Conservation (phyloP, 139 green algal genomes). For the Volvox reticuliferus region DNA sequence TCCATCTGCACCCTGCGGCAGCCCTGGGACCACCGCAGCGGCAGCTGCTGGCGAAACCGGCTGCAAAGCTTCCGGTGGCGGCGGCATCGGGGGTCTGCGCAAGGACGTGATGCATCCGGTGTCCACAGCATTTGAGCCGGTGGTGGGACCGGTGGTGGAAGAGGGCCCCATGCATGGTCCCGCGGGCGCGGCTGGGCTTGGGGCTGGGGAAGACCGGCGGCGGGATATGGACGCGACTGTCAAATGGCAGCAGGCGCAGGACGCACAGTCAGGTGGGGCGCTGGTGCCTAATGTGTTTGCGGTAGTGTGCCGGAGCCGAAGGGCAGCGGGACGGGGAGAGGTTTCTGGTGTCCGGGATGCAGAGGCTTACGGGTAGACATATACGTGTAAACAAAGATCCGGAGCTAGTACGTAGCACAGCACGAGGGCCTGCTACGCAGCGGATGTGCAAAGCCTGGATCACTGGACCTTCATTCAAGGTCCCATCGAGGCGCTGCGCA, state of each 20-base stretch:
- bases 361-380: no score
- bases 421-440: no score
- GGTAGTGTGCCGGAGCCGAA: no score
- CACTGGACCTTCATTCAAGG: no score
- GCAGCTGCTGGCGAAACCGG: not conserved
- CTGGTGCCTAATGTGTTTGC: not conserved
- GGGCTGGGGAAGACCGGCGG: conserved; percentile 14
- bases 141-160: conserved; percentile 29
- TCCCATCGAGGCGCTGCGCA: no score
- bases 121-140: conserved; percentile 20
- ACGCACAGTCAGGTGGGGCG: conserved; percentile 34
- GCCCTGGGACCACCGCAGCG: not conserved
- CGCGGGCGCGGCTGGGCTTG: not conserved
- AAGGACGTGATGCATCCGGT: conserved; percentile 11
- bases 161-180: not conserved
- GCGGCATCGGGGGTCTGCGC: not conserved
- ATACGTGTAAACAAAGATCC: no score
- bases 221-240: conserved; percentile 39
- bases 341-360: no score
- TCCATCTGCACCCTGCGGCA: not conserved
- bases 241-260: conserved; percentile 43
- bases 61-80: not conserved
- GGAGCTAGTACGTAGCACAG: no score
- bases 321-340: no score
- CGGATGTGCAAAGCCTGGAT: no score